phyloP scores from a whole-genome alignment of 2,329 filamentous ascomycete species.

The Nemania sp. region DNA sequence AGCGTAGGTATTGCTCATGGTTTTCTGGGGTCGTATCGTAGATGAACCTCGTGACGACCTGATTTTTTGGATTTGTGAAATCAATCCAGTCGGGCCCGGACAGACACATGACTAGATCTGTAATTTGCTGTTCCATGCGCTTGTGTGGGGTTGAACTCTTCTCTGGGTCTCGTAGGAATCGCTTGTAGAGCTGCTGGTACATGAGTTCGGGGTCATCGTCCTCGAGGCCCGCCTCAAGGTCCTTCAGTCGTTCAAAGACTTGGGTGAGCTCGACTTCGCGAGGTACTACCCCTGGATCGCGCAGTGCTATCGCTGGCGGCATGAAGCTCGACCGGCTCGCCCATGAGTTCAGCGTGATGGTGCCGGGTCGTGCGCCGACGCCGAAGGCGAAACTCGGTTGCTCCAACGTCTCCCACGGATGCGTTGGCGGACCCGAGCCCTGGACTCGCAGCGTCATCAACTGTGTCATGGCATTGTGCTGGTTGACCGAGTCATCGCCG shows the following conservation, averaged over 20 bases:
- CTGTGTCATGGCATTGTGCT: conserved; percentile 60
- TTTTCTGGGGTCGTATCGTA: conserved; percentile 62
- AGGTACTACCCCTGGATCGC: conserved; percentile 61
- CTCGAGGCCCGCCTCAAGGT: conserved; percentile 58
- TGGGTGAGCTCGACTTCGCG: conserved; percentile 61
- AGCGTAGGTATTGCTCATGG: conserved; percentile 61
- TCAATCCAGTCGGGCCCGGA: conserved; percentile 74
- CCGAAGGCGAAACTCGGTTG: conserved; percentile 72
- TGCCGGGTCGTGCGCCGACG: conserved; percentile 68
- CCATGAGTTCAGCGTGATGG: conserved; percentile 73
- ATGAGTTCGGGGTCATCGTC: conserved; percentile 55
- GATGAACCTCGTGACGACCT: conserved; percentile 74
- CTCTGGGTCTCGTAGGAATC: conserved; percentile 69
- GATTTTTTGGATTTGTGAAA: conserved; percentile 69
- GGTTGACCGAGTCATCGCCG: conserved; percentile 49
- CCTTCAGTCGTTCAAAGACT: conserved; percentile 62
- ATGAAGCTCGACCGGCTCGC: conserved; percentile 60
- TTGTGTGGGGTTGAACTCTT: conserved; percentile 62
- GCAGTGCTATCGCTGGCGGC: conserved; percentile 59
- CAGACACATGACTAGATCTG: conserved; percentile 69
- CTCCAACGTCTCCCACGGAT: conserved; percentile 73
- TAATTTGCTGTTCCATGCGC: conserved; percentile 71
- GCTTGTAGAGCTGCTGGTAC: conserved; percentile 65
- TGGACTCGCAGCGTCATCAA: conserved; percentile 59
- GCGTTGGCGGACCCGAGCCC: conserved; percentile 43